Base-by-base conservation (phyloP, 495 filamentous ascomycete genomes). In the Penicillium coffeae region DNA sequence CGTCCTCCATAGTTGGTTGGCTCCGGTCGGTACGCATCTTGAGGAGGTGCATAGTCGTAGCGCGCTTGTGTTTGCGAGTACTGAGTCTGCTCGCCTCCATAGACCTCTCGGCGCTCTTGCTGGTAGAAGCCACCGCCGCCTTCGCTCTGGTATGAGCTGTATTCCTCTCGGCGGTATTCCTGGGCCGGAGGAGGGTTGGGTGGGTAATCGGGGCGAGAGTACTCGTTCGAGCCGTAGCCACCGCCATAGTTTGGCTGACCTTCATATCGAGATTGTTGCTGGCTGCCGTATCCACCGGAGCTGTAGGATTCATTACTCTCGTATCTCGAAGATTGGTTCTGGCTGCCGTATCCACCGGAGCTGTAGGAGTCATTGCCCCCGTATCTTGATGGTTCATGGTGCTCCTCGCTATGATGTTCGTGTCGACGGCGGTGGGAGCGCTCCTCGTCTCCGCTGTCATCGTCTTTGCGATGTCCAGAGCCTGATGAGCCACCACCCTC, bases 61-160 rank as follows among this genome's bases (percentile, higher is more conserved):
- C 43, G 51, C 13, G 43, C 37, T 33, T 63, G 45, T 8, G 50
- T 55, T 5, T 40, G 53, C 33, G 52, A 35, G n/a, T 63, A 63
- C 42, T 60, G 50, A 12, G 33, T 47, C 13, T 45, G 45, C 15
- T 42, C 43, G 35, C 42, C 32, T 19, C 51, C 42, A 34, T 54
- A 51, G 14, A 41, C 50, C 45, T 62, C 51, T 3, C 38, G 52
- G 35, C 52, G 32, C 27, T 64, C 52, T 19, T 56, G 48, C 20
- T 50, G 49, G 41, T 61, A 54, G 42, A 52, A 59, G 15, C 47
- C 38, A n/a, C 53, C 45, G 6, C 50, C 54, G 4, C 64, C 63
- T 43, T 68, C 51, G 45, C 69, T 66, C 35, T 60, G 59, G 52
- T 66, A 68, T 32, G 63, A 56, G 8, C 51, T 45, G 25, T 62